Evolutionary conservation across 441 rosid species (phyloP).

Genomic region (Erysimum cheiri): DNA sequence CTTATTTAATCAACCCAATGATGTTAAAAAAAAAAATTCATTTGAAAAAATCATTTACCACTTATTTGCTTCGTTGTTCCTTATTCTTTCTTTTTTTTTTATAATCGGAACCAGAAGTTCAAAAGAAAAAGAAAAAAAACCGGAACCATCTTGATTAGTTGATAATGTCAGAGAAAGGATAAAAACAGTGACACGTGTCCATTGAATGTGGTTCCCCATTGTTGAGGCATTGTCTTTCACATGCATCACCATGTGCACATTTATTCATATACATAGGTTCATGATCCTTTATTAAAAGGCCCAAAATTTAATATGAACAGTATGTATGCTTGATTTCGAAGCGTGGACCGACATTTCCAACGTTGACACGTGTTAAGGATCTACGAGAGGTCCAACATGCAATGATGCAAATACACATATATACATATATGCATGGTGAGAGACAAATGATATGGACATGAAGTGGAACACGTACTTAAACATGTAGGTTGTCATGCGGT

Average conservation of each 20-base stretch:
- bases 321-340: constrained; percentile 17
- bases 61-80: not conserved
- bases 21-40: not conserved
- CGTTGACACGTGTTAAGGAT: constrained; percentile 26
- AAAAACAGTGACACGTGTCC: constrained; percentile 17
- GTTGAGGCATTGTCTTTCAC: constrained; percentile 37
- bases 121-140: too few species aligned
- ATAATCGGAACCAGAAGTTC: too few species aligned
- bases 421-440: constrained; percentile 17
- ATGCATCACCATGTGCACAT: constrained; percentile 42
- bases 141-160: constrained; percentile 1
- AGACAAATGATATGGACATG: constrained; percentile 23
- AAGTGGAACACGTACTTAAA: constrained; percentile 22
- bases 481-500: constrained; percentile 23
- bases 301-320: constrained; percentile 12
- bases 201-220: constrained; percentile 38
- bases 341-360: constrained; percentile 29
- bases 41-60: not conserved
- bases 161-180: not conserved
- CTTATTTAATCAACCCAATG: too few species aligned
- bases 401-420: too few species aligned
- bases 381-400: constrained; percentile 26
- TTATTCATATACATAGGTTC: constrained; percentile 22
- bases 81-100: not conserved
- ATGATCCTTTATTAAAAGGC: not conserved